A percentile compares a stretch with the other conserved stretches of the same genome.
Evolutionary conservation across 192 early-diverging fungal genomes (phyloP).

Genomic region (Geranomyces variabilis): DNA sequence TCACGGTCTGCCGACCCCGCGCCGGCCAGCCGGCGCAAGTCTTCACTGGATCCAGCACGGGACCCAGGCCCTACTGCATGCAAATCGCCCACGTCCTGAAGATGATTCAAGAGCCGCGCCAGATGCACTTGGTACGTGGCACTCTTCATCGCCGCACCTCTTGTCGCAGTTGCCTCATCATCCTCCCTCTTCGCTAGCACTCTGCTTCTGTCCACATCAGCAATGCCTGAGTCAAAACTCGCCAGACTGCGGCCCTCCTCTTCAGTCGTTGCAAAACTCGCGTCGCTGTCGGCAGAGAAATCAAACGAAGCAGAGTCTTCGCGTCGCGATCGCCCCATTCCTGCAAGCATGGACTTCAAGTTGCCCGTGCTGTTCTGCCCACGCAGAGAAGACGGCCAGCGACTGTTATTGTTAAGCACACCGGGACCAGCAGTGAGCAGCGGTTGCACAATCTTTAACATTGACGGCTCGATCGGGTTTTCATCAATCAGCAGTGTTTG

Average conservation of each 20-base stretch:
- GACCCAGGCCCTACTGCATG: slow-evolving; percentile 40
- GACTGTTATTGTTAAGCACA: background rate
- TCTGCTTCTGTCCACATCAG: background rate
- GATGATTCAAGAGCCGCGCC: slow-evolving; percentile 52
- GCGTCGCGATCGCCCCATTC: background rate
- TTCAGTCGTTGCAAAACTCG: background rate
- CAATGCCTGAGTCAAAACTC: slow-evolving; percentile 7
- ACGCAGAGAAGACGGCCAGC: background rate
- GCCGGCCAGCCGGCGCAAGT: no score
- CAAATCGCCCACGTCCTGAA: slow-evolving; percentile 63
- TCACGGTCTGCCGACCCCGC: no score
- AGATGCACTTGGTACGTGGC: slow-evolving; percentile 6
- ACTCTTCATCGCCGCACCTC: no score
- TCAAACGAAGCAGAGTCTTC: background rate
- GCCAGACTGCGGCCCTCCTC: slow-evolving; percentile 10
- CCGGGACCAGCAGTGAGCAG: background rate
- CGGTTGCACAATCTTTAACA: slow-evolving; percentile 6
- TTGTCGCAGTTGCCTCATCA: no score
- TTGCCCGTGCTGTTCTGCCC: slow-evolving; percentile 10
- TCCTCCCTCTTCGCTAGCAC: background rate
- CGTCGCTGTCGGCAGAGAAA: background rate
- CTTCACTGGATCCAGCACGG: background rate
- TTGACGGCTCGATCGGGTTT: slow-evolving; percentile 17
- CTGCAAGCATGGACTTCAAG: slow-evolving; percentile 4
- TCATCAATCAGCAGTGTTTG: slow-evolving; percentile 3